These are phyloP conservation scores for Alternaria arbusti DNA, from an alignment of 2,329 filamentous ascomycete genomes.

Conservation along the genomic window DNA sequence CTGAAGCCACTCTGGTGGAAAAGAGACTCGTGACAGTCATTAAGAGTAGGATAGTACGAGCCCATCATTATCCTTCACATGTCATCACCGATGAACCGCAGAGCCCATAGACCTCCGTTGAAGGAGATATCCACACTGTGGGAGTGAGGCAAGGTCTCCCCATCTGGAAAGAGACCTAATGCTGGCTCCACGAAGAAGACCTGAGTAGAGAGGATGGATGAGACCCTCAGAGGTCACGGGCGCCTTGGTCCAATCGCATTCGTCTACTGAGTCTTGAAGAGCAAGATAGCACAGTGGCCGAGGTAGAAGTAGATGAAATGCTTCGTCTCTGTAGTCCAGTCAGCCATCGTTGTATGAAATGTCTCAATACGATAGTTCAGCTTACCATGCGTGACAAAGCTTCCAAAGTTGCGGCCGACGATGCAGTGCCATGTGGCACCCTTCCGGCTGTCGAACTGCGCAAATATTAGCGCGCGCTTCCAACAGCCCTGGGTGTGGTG, in stretches of 20 bases:
- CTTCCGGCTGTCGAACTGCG: conserved; percentile 92
- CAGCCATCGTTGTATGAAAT: conserved; percentile 7
- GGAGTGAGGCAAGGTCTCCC: neutral
- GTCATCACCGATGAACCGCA: conserved; percentile 2
- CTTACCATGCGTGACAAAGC: conserved; percentile 96
- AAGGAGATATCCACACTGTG: neutral
- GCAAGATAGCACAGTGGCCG: conserved; percentile 94
- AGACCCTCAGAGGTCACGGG: conserved; percentile 5
- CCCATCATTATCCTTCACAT: neutral
- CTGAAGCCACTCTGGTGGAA: conserved; percentile 23
- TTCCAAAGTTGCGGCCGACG: conserved; percentile 97
- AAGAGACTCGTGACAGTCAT: conserved; percentile 35
- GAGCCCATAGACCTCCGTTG: conserved; percentile 5
- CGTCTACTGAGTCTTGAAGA: conserved; percentile 94
- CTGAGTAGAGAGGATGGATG: conserved; percentile 1
- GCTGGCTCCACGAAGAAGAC: neutral
- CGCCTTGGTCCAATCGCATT: conserved; percentile 7
- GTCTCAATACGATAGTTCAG: neutral
- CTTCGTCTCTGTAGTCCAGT: conserved; percentile 77
- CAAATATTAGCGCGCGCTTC: conserved; percentile 21
- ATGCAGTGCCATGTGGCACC: conserved; percentile 99
- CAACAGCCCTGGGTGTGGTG: neutral
- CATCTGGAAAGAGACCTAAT: conserved; percentile 6
- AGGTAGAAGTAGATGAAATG: conserved; percentile 99
- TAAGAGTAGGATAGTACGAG: conserved; percentile 11